Evolutionary conservation across 2,329 filamentous ascomycete genomes (phyloP).

Genomic region (Pseudopyricularia cyperi): DNA sequence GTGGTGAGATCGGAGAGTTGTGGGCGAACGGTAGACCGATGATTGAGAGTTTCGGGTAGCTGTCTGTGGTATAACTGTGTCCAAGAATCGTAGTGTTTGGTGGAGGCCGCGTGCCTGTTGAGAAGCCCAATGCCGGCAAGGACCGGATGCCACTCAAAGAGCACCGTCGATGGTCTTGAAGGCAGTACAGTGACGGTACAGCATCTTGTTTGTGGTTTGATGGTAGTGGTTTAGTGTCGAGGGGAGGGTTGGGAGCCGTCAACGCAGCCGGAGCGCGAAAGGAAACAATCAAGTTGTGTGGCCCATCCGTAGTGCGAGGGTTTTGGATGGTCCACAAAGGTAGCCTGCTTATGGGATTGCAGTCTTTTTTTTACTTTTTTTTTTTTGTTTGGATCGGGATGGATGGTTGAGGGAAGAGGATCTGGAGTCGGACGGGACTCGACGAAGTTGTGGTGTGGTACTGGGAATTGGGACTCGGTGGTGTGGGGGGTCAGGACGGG

Average conservation of each 20-base stretch:
- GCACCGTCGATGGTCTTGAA: not conserved
- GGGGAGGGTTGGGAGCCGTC: not conserved
- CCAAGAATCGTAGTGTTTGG: not conserved
- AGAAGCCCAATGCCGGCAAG: not conserved
- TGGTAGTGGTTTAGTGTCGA: not conserved
- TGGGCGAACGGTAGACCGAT: not conserved
- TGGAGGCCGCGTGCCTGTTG: not conserved
- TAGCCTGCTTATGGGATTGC: not conserved
- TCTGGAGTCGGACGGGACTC: not conserved
- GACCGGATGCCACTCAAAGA: conserved; percentile 1
- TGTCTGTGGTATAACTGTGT: too few relatives aligned
- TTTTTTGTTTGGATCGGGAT: not conserved
- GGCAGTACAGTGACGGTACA: not conserved
- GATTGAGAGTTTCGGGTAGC: not conserved
- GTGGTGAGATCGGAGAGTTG: not conserved
- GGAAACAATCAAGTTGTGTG: not conserved
- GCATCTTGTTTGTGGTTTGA: not conserved
- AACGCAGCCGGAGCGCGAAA: not conserved
- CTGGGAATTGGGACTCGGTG: not conserved
- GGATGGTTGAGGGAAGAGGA: not conserved
- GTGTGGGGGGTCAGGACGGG: not conserved
- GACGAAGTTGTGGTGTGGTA: not conserved
- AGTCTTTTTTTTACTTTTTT: not conserved
- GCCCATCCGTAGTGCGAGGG: not conserved
- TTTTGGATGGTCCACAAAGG: not conserved